phyloP scores from a whole-genome alignment of 192 early-diverging fungal genomes.

The Backusella australiensis region DNA sequence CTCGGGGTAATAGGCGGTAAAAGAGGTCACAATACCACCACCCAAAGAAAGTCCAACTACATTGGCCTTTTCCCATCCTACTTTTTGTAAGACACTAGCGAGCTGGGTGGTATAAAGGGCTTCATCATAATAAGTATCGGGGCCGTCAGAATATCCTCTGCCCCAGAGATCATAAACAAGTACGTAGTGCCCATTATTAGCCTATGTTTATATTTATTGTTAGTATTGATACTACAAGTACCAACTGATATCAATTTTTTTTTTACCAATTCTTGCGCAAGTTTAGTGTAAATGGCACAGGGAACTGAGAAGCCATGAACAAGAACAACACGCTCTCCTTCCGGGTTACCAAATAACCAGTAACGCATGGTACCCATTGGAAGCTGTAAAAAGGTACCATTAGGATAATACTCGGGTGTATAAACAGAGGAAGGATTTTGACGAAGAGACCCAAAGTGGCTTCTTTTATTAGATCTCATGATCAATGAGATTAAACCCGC shows the following conservation, averaged over 20 bases:
- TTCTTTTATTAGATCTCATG: neutral
- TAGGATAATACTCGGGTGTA: slow-evolving; percentile 33
- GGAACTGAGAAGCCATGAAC: slow-evolving; percentile 41
- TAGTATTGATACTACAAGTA: neutral
- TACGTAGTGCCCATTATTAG: slow-evolving; percentile 36
- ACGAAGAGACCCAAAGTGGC: slow-evolving; percentile 33
- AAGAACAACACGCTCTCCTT: slow-evolving; percentile 37
- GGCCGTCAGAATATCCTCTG: slow-evolving; percentile 43
- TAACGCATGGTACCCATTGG: slow-evolving; percentile 45
- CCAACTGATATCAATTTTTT: neutral
- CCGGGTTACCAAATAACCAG: slow-evolving; percentile 36
- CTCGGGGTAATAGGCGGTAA: slow-evolving; percentile 38
- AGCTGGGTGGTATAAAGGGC: slow-evolving; percentile 40
- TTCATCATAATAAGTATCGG: slow-evolving; percentile 36
- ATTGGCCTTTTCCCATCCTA: slow-evolving; percentile 40
- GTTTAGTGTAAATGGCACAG: slow-evolving; percentile 5
- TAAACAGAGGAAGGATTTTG: slow-evolving; percentile 26
- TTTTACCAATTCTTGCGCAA: slow-evolving; percentile 16
- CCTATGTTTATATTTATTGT: slow-evolving; percentile 15
- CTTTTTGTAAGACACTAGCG: slow-evolving; percentile 38
- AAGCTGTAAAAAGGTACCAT: slow-evolving; percentile 26
- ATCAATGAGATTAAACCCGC: neutral
- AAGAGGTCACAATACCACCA: slow-evolving; percentile 45
- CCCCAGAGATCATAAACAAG: slow-evolving; percentile 50
- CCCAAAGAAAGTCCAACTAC: slow-evolving; percentile 47